These are phyloP conservation scores for Kurtzmaniella quercitrusa DNA, from an alignment of 1,139 yeast genomes.

Conservation along the genomic window DNA sequence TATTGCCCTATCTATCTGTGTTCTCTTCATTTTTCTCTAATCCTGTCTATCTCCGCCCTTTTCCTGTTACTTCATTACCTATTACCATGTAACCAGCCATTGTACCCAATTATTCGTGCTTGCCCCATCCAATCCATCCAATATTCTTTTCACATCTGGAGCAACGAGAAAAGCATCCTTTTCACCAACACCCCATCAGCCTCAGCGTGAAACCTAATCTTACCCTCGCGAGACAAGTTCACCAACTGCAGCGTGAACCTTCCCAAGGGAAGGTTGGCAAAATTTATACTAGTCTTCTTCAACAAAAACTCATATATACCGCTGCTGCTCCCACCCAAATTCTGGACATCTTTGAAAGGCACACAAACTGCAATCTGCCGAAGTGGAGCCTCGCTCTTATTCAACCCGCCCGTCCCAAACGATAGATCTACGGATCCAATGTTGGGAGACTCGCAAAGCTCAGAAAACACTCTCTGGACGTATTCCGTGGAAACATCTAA, in stretches of 20 bases:
- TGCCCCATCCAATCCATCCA: no score
- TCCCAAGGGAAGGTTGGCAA: conserved; percentile 17
- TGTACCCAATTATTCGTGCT: no score
- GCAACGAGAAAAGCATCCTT: not conserved
- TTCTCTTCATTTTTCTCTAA: no score
- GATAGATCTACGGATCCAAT: not conserved
- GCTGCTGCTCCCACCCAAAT: not conserved
- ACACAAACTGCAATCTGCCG: not conserved
- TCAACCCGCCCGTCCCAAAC: not conserved
- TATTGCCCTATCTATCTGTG: no score
- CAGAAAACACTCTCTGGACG: not conserved
- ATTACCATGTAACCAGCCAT: no score
- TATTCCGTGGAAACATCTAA: not conserved
- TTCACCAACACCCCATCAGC: not conserved
- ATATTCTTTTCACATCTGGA: not conserved
- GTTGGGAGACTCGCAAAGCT: not conserved
- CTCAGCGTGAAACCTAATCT: conserved; percentile 12
- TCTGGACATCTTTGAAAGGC: not conserved
- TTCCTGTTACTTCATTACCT: no score
- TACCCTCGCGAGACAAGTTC: conserved; percentile 20
- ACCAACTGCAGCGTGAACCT: conserved; percentile 19
- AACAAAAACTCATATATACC: conserved; percentile 10
- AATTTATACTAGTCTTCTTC: conserved; percentile 16
- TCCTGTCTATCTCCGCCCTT: no score
- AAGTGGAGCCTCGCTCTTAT: not conserved